Conservation (phyloP, 352 stramenopile species). For the Globisporangium radiosum region DNA sequence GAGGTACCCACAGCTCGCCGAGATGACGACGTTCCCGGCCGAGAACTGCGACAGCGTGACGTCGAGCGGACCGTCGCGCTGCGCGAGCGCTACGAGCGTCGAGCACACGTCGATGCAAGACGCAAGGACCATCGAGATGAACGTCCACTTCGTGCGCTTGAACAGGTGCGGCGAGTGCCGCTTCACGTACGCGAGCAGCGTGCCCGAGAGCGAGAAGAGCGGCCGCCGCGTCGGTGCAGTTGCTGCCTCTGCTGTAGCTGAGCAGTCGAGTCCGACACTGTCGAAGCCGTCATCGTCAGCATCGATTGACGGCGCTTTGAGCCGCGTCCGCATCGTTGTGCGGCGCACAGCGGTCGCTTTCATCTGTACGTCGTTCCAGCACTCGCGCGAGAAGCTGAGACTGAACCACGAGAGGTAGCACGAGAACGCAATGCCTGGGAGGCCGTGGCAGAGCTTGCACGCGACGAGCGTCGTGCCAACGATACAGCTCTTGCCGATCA, state of each 20-base stretch:
- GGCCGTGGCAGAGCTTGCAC: constrained; percentile 32
- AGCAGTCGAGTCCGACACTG: too few relatives aligned
- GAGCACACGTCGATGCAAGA: constrained; percentile 66
- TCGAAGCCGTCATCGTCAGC: not conserved
- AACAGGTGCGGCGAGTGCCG: constrained; percentile 46
- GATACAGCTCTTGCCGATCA: constrained; percentile 38
- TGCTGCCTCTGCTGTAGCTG: too few relatives aligned
- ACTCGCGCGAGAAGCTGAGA: constrained; percentile 55
- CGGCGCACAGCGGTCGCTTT: not conserved
- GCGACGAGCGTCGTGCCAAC: constrained; percentile 36
- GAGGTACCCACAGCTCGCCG: constrained; percentile 54
- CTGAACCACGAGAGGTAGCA: constrained; percentile 60
- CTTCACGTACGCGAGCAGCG: constrained; percentile 23
- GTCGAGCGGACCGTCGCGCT: constrained; percentile 23
- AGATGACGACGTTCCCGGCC: constrained; percentile 61
- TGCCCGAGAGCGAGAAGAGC: constrained; percentile 11
- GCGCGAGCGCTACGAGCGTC: constrained; percentile 33
- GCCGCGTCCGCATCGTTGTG: not conserved
- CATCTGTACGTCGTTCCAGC: constrained; percentile 65
- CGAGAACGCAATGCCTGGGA: constrained; percentile 44
- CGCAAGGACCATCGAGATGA: constrained; percentile 62
- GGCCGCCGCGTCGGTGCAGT: not conserved
- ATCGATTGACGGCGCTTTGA: not conserved
- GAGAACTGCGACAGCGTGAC: constrained; percentile 73
- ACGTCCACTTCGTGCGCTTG: constrained; percentile 74